Conservation (phyloP, 257 asterid genomes). For the Lithospermum erythrorhizon region DNA sequence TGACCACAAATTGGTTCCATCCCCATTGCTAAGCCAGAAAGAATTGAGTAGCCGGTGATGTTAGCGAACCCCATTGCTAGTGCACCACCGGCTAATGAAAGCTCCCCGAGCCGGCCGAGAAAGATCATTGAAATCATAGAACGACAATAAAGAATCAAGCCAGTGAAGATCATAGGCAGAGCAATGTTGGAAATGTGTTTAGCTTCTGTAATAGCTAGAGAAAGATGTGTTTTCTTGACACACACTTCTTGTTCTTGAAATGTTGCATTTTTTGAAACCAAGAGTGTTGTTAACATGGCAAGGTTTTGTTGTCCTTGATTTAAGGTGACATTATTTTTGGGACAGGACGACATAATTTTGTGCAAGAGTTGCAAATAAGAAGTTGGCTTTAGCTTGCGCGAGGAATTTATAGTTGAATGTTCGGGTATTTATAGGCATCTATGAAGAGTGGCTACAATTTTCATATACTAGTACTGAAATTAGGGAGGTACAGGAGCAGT, state of each 20-base stretch:
- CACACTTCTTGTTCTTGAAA: neutral
- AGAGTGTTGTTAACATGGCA: neutral
- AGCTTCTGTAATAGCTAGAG: slow-evolving; percentile 16
- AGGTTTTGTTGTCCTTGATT: neutral
- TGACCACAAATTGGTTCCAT: slow-evolving; percentile 44
- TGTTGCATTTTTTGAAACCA: neutral
- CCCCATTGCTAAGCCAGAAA: slow-evolving; percentile 32
- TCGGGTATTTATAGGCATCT: neutral
- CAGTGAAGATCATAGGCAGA: slow-evolving; percentile 30
- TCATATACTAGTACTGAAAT: no score
- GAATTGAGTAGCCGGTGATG: slow-evolving; percentile 33
- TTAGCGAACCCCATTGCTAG: slow-evolving; percentile 32
- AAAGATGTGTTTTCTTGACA: slow-evolving; percentile 3
- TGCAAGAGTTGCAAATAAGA: neutral
- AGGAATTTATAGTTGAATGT: neutral
- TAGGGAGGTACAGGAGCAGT: no score
- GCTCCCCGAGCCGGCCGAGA: slow-evolving; percentile 32
- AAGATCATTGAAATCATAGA: slow-evolving; percentile 33
- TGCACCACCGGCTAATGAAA: slow-evolving; percentile 30
- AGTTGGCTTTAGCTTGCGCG: neutral
- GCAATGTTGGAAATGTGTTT: slow-evolving; percentile 27
- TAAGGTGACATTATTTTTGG: neutral
- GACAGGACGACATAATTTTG: slow-evolving; percentile 1
- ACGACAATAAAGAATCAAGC: slow-evolving; percentile 26
- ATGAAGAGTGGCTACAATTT: no score